Conservation (phyloP, 2,329 filamentous ascomycete species). For the Drechslerella dactyloides region DNA sequence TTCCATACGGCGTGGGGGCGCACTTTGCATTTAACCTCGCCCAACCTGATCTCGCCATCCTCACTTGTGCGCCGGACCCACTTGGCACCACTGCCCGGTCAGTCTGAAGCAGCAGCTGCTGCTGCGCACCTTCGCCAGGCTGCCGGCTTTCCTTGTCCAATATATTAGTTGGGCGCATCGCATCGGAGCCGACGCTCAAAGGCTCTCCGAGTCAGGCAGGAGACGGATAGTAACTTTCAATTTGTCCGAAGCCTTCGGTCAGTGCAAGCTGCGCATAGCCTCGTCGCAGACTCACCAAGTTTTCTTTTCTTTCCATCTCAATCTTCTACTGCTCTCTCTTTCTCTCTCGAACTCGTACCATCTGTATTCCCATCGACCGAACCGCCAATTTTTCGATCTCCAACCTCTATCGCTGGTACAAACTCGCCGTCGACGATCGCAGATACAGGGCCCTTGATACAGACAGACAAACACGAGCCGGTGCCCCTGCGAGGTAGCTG, state of each 20-base stretch:
- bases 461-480: slow-evolving; percentile 12
- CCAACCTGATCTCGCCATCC: not conserved
- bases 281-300: not conserved
- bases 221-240: slow-evolving; percentile 43
- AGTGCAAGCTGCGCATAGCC: not conserved
- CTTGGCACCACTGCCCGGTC: slow-evolving; percentile 20
- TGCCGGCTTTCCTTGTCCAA: not conserved
- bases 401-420: not conserved
- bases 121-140: not conserved
- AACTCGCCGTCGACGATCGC: not conserved
- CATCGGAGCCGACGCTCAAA: slow-evolving; percentile 31
- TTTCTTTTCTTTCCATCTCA: not conserved
- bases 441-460: slow-evolving; percentile 7
- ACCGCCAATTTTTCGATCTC: too few species aligned
- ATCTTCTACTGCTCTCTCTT: not conserved
- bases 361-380: not conserved
- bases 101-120: not conserved
- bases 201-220: slow-evolving; percentile 18
- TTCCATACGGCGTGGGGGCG: slow-evolving; percentile 24
- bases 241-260: slow-evolving; percentile 32
- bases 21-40: slow-evolving; percentile 8
- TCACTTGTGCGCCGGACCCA: slow-evolving; percentile 35
- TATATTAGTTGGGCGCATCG: slow-evolving; percentile 33
- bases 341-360: not conserved
- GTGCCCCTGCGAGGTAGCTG: slow-evolving; percentile 47